Base-by-base conservation (phyloP, 1,284 basidiomycete genomes). In the Exobasidium rhododendri region DNA sequence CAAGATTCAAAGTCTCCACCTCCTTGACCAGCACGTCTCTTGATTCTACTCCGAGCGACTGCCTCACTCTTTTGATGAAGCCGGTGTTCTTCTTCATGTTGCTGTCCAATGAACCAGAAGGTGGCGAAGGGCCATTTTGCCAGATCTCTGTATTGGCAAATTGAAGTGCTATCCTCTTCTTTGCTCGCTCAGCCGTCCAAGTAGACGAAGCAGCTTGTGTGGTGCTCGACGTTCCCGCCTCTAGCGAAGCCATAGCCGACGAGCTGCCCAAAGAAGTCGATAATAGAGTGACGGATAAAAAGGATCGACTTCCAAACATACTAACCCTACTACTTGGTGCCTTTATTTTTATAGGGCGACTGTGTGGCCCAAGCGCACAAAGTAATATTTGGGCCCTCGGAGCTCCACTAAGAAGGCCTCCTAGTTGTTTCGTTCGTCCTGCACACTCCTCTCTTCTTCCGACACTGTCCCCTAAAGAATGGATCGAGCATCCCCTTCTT, bases 1-100 rank as follows among this genome's bases (percentile, higher is more conserved):
- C 92, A 53, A 99, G 84, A 3, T 91, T 89, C 51, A 99, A 85
- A 0, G 87, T 85, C 64, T 91, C 88, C 66, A 96, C 87, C 75
- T 99, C 96, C 81, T 94, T 71, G 46, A 78, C 49, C 1, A 78
- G 62, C 40, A 63, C 59, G 4, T 75, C 74, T 22, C 94, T 66
- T 0, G 64, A 62, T 35, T 79, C 77, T 13, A 59, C 62, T 5
- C 68, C 67, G 11, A 77, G 64, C 43, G 70, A 63, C 55, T 75
- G 72, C 26, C 69, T 68, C 35, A 78, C 57, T 24, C 71, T 62
- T 59, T 77, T 79, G 58, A 79, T 69, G 55, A 72, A 78, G 1
- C 70, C 73, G 1, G 77, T 74, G 59, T 78, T 79, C 61, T 75
- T 75, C 59, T 77, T 77, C 52, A 79, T 66, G 53, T 70, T 71